Percentiles rank a stretch among this genome's conserved stretches.
These are phyloP conservation scores for Centrapalus pauciflorus DNA, from an alignment of 129 eudicot species.

Conservation along the genomic window DNA sequence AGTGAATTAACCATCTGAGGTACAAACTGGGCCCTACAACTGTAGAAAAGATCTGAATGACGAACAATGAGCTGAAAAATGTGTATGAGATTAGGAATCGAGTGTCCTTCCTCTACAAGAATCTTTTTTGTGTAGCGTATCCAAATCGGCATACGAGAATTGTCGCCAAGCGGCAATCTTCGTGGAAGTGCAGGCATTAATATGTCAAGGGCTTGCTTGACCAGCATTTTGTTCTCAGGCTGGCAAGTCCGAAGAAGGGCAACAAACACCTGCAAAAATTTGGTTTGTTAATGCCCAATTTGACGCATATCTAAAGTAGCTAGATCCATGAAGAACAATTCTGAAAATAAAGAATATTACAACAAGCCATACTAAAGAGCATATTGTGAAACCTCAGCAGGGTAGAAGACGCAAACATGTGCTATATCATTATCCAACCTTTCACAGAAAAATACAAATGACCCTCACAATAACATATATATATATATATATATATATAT, in stretches of 20 bases:
- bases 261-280: slow-evolving; percentile 76
- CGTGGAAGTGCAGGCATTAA: slow-evolving; percentile 96
- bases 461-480: too few species aligned
- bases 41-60: slow-evolving; percentile 97
- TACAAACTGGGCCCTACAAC: slow-evolving; percentile 97
- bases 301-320: neutral
- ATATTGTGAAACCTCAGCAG: neutral
- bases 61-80: slow-evolving; percentile 97
- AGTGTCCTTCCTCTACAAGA: slow-evolving; percentile 98
- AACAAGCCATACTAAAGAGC: neutral
- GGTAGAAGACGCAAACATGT: neutral
- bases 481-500: too few species aligned
- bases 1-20: slow-evolving; percentile 99
- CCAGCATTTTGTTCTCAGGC: slow-evolving; percentile 98
- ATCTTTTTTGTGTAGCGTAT: slow-evolving; percentile 97
- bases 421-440: too few species aligned
- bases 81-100: slow-evolving; percentile 92
- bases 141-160: slow-evolving; percentile 97
- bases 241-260: slow-evolving; percentile 97
- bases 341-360: neutral
- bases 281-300: neutral
- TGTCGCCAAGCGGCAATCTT: slow-evolving; percentile 85
- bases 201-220: slow-evolving; percentile 98
- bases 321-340: slow-evolving; percentile 7
- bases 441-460: too few species aligned